Conservation (phyloP, 192 early-diverging fungal species). For the Linnemannia schmuckeri region DNA sequence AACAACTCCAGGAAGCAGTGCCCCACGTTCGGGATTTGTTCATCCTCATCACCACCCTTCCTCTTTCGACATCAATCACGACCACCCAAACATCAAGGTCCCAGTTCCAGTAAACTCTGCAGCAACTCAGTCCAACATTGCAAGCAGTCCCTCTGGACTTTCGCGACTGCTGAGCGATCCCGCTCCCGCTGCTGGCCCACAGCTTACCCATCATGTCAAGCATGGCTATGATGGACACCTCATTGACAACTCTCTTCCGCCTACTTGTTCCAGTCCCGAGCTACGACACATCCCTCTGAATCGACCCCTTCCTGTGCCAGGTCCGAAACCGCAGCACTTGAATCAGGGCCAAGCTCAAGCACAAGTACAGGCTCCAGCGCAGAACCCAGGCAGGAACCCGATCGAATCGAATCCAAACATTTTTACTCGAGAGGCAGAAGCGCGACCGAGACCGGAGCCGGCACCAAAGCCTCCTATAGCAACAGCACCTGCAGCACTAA, state of each 20-base stretch:
- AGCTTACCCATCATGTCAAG: conserved; percentile 4
- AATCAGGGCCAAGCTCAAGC: conserved; percentile 8
- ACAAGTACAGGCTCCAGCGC: background rate
- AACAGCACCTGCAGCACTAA: background rate
- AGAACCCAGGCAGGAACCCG: background rate
- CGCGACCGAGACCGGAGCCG: background rate
- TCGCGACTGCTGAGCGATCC: conserved; percentile 20
- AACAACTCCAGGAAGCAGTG: conserved; percentile 13
- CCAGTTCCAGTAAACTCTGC: conserved; percentile 6
- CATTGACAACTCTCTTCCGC: conserved; percentile 8
- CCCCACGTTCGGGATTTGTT: conserved; percentile 12
- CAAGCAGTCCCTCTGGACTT: conserved; percentile 17
- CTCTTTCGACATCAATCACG: background rate
- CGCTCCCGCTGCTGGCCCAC: background rate
- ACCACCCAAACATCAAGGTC: conserved; percentile 24
- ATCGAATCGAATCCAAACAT: background rate
- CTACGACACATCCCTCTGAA: conserved; percentile 36
- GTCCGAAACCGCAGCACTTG: conserved; percentile 35
- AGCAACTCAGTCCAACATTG: background rate
- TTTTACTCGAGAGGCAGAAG: background rate
- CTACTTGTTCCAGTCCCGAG: conserved; percentile 14
- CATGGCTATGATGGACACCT: conserved; percentile 19
- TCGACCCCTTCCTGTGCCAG: conserved; percentile 43
- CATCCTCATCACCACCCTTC: conserved; percentile 2
- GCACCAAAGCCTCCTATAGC: background rate